Percentiles rank a stretch among this genome's conserved stretches.
Conservation (phyloP, 2,329 filamentous ascomycete genomes). For the Dichotomopilus funicola region DNA sequence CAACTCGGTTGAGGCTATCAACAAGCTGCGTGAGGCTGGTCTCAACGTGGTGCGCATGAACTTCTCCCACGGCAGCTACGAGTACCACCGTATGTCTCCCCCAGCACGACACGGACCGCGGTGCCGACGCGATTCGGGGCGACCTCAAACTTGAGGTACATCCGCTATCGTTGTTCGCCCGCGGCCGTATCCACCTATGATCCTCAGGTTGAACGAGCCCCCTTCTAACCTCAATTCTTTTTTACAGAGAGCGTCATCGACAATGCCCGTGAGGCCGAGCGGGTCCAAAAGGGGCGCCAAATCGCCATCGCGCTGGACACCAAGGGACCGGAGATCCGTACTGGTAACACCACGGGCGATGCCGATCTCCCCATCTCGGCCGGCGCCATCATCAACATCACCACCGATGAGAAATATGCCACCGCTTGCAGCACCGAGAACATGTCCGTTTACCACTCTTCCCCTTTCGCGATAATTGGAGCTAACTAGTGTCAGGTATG, state of each 20-base stretch:
- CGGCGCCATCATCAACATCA: constrained; percentile 86
- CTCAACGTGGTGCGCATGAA: constrained; percentile 99
- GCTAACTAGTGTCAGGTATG: constrained; percentile 55
- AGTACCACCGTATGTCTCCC: constrained; percentile 43
- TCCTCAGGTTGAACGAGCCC: no score
- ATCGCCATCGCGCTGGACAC: constrained; percentile 88
- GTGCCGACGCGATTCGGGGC: background rate
- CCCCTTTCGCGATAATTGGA: background rate
- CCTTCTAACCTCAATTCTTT: constrained; percentile 3
- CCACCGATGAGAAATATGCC: constrained; percentile 90
- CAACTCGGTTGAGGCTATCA: constrained; percentile 96
- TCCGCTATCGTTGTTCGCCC: no score
- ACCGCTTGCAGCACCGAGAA: constrained; percentile 79
- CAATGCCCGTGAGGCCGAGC: constrained; percentile 83
- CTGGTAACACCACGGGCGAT: constrained; percentile 66
- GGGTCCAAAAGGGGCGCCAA: constrained; percentile 69
- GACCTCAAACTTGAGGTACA: no score
- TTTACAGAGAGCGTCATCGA: constrained; percentile 84
- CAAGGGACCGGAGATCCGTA: constrained; percentile 58
- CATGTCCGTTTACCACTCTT: constrained; percentile 58
- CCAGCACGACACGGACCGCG: background rate
- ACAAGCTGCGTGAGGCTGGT: constrained; percentile 80
- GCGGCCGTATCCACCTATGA: no score
- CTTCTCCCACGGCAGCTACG: constrained; percentile 92
- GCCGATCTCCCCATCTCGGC: constrained; percentile 73